Percentiles rank a stretch among this genome's conserved stretches.
phyloP scores from a whole-genome alignment of 768 basidiomycete species.

The Trametes meyenii region DNA sequence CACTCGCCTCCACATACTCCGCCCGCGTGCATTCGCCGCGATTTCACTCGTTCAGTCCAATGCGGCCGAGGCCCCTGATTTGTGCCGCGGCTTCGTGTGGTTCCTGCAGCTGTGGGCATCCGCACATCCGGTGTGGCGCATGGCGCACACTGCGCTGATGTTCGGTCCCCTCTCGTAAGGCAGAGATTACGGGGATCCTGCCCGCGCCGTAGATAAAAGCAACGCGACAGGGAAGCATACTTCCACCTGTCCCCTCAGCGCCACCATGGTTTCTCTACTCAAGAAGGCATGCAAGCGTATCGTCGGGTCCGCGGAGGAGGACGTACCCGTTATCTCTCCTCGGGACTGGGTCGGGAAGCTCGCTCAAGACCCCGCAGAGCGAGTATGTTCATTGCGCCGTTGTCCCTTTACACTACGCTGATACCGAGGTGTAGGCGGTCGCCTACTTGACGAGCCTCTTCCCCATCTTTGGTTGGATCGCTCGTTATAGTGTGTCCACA shows the following conservation, averaged over 20 bases:
- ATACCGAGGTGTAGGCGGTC: conserved; percentile 45
- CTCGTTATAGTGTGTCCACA: conserved; percentile 71
- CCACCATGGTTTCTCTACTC: conserved; percentile 28
- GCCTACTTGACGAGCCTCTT: conserved; percentile 75
- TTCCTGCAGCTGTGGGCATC: neutral
- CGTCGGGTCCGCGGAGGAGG: conserved; percentile 61
- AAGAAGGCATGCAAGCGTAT: conserved; percentile 58
- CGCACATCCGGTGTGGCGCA: conserved; percentile 4
- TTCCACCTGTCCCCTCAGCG: conserved; percentile 23
- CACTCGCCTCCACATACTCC: conserved; percentile 9
- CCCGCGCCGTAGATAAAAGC: conserved; percentile 8
- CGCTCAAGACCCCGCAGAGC: conserved; percentile 45
- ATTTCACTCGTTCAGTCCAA: conserved; percentile 16
- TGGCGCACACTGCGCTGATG: conserved; percentile 17
- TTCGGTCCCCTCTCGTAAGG: conserved; percentile 17
- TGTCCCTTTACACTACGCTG: neutral
- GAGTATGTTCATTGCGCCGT: conserved; percentile 13
- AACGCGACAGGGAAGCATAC: neutral
- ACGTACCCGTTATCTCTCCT: conserved; percentile 59
- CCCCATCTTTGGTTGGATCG: conserved; percentile 83
- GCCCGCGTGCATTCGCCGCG: conserved; percentile 14
- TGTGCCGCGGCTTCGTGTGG: conserved; percentile 2
- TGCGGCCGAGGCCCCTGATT: conserved; percentile 11
- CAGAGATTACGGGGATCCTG: conserved; percentile 6
- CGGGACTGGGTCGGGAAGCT: conserved; percentile 51